Conservation (phyloP, 768 basidiomycete species). For the Tulasnella sp. region DNA sequence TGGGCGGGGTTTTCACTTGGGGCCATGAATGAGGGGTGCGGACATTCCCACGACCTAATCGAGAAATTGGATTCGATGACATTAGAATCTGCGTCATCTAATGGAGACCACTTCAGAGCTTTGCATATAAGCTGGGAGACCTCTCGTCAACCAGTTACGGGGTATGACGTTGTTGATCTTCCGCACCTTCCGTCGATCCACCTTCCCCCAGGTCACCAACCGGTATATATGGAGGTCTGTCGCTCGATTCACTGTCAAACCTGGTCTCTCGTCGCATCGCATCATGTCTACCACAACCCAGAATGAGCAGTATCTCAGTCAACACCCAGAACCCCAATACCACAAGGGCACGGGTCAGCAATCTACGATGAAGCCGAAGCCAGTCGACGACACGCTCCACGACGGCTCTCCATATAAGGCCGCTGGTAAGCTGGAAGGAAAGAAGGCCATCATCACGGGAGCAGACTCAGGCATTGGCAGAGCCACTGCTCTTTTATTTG, state of each 20-base stretch:
- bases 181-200: not conserved
- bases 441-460: conserved; percentile 49
- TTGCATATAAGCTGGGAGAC: not conserved
- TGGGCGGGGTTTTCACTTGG: too few species aligned
- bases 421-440: conserved; percentile 46
- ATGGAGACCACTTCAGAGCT: not conserved
- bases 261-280: not conserved
- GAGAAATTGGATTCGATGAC: not conserved
- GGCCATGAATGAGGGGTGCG: not conserved
- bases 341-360: conserved; percentile 34
- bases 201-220: not conserved
- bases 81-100: not conserved
- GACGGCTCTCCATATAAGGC: conserved; percentile 47
- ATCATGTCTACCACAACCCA: conserved; percentile 18
- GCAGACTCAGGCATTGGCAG: conserved; percentile 51
- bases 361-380: conserved; percentile 36
- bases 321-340: conserved; percentile 18
- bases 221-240: not conserved
- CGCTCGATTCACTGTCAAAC: too few species aligned
- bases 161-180: not conserved
- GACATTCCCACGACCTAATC: not conserved
- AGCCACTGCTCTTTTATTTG: conserved; percentile 42
- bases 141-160: not conserved
- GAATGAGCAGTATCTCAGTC: not conserved
- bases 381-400: conserved; percentile 43